phyloP scores from a whole-genome alignment of 495 filamentous ascomycete species.

The Penicillium odoratum region DNA sequence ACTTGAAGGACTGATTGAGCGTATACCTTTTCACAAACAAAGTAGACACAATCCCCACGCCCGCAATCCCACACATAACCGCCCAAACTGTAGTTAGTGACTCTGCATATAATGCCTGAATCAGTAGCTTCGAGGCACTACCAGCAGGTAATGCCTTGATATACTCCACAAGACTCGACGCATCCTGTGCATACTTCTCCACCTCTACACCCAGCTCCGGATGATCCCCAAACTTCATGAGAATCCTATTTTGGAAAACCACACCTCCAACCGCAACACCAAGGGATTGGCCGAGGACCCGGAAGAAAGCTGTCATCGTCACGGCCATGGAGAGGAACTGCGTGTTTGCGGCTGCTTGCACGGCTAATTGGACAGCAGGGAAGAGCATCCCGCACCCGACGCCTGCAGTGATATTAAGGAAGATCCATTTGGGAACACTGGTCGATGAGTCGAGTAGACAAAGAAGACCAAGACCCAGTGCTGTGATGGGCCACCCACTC shows the following conservation, averaged over 20 bases:
- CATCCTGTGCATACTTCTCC: constrained; percentile 10
- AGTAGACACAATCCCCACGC: constrained; percentile 6
- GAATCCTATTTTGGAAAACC: constrained; percentile 52
- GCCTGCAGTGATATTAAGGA: constrained; percentile 42
- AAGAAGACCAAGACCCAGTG: constrained; percentile 50
- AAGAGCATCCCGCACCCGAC: constrained; percentile 54
- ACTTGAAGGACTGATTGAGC: constrained; percentile 7
- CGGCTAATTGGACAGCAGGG: constrained; percentile 53
- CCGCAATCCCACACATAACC: constrained; percentile 17
- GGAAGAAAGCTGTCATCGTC: constrained; percentile 61
- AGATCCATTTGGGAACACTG: constrained; percentile 47
- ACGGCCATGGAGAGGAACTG: constrained; percentile 44
- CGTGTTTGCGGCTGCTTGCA: constrained; percentile 51
- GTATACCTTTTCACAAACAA: constrained; percentile 13
- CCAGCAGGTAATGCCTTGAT: constrained; percentile 25
- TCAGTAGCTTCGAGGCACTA: constrained; percentile 2
- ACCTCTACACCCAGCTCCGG: constrained; percentile 7
- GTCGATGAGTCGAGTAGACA: constrained; percentile 45
- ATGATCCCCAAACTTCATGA: constrained; percentile 9
- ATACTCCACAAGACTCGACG: constrained; percentile 30
- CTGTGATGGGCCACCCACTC: constrained; percentile 51
- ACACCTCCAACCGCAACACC: constrained; percentile 61
- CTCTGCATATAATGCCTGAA: constrained; percentile 12
- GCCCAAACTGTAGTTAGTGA: constrained; percentile 13
- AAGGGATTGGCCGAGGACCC: constrained; percentile 56